These are phyloP conservation scores for Pontederia crassipes DNA, from an alignment of 176 grass and related monocot species.

Conservation along the genomic window DNA sequence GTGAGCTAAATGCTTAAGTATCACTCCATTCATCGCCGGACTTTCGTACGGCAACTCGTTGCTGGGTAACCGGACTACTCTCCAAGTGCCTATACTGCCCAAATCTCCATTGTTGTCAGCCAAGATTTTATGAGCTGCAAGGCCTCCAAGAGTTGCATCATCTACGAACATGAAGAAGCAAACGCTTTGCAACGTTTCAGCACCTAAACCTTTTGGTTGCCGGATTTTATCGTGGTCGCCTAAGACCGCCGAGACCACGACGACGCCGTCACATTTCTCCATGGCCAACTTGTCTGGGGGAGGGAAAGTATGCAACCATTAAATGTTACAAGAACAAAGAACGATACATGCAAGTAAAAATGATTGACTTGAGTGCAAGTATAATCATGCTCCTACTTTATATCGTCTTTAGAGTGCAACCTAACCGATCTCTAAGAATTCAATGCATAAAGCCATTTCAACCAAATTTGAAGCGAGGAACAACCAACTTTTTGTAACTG, in stretches of 20 bases:
- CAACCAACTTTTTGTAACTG: no score
- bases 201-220: constrained; percentile 51
- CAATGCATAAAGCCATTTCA: no score
- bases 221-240: constrained; percentile 89
- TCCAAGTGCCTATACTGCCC: constrained; percentile 45
- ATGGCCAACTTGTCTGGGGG: constrained; percentile 59
- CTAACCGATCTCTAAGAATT: no score
- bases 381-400: no score
- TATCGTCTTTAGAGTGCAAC: no score
- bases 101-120: neutral
- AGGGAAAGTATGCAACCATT: neutral
- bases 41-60: constrained; percentile 51
- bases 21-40: constrained; percentile 78
- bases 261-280: constrained; percentile 53
- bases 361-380: no score
- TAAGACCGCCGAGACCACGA: constrained; percentile 69
- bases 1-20: constrained; percentile 74
- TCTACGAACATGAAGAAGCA: constrained; percentile 98
- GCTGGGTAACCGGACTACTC: constrained; percentile 27
- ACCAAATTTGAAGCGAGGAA: no score
- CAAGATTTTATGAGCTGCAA: constrained; percentile 37
- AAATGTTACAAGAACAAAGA: no score
- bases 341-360: no score
- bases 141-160: constrained; percentile 24
- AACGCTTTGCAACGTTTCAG: constrained; percentile 32